These are phyloP conservation scores for Keithomyces neogunnii DNA, from an alignment of 2,329 filamentous ascomycete species.

Conservation along the genomic window DNA sequence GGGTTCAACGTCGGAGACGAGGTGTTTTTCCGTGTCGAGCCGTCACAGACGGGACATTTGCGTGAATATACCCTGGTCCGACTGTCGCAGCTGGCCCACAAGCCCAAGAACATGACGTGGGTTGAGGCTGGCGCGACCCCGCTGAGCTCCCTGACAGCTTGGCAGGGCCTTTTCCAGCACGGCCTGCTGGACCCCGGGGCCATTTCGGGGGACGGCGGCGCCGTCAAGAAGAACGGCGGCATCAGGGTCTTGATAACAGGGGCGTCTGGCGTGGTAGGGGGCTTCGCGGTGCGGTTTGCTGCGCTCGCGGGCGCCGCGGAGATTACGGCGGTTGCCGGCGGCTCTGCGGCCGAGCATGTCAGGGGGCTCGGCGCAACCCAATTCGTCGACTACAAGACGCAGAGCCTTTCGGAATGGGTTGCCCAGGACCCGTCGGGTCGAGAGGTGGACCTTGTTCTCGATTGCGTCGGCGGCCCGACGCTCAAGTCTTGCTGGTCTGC, in stretches of 20 bases:
- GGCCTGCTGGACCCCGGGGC: conserved; percentile 18
- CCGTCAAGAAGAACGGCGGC: conserved; percentile 12
- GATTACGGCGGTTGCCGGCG: conserved; percentile 22
- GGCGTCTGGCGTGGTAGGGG: conserved; percentile 27
- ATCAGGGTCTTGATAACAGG: conserved; percentile 26
- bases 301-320: conserved; percentile 20
- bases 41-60: conserved; percentile 16
- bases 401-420: conserved; percentile 20
- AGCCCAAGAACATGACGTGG: conserved; percentile 21
- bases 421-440: conserved; percentile 12
- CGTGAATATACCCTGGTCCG: conserved; percentile 20
- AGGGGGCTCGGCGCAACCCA: conserved; percentile 24
- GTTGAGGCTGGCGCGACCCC: conserved; percentile 26
- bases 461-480: conserved; percentile 24
- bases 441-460: conserved; percentile 23
- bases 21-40: conserved; percentile 20
- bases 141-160: conserved; percentile 28
- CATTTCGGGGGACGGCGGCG: conserved; percentile 7
- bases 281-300: conserved; percentile 28
- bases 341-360: conserved; percentile 19
- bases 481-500: conserved; percentile 23
- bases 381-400: conserved; percentile 23
- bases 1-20: conserved; percentile 23
- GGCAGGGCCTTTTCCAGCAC: conserved; percentile 28
- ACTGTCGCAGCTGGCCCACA: conserved; percentile 22